These are phyloP conservation scores for Eucalyptus fibrosa DNA, from an alignment of 345 rosid species.

Conservation along the genomic window DNA sequence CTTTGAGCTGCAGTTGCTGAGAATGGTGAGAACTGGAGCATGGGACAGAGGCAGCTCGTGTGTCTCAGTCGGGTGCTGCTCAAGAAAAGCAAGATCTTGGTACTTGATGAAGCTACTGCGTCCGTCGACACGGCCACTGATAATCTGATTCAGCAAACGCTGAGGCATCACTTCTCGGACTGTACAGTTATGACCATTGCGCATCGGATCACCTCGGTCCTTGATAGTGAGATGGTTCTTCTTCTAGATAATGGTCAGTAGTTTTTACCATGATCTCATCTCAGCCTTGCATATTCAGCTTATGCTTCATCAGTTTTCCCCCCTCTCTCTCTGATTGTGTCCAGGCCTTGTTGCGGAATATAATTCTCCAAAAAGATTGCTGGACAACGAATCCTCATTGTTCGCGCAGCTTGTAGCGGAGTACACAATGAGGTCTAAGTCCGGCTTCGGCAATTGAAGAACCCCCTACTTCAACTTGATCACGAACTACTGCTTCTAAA, in stretches of 20 bases:
- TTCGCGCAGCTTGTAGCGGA: not conserved
- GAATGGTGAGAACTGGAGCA: conserved; percentile 95
- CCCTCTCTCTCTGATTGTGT: not conserved
- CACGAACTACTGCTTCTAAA: not conserved
- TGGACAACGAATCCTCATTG: not conserved
- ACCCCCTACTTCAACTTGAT: not conserved
- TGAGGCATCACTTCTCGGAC: conserved; percentile 47
- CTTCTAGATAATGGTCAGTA: conserved; percentile 57
- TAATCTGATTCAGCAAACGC: conserved; percentile 68
- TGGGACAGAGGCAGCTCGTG: conserved; percentile 86
- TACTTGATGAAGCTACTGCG: conserved; percentile 90
- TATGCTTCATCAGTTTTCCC: not conserved
- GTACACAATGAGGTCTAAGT: conserved; percentile 1
- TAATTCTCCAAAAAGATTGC: conserved; percentile 1
- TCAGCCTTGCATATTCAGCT: not conserved
- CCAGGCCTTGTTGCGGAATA: conserved; percentile 1
- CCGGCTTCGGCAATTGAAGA: not conserved
- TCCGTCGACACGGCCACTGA: conserved; percentile 89
- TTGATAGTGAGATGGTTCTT: conserved; percentile 79
- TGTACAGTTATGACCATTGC: conserved; percentile 79
- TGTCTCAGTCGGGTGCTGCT: conserved; percentile 82
- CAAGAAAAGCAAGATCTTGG: conserved; percentile 70
- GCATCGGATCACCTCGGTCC: conserved; percentile 80
- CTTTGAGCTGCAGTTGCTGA: conserved; percentile 32
- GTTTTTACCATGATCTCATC: not conserved